Evolutionary conservation across 176 grass and related monocot genomes (phyloP), one percentile per base, ranked within the genome.

Genomic region (Juncus inflexus): DNA sequence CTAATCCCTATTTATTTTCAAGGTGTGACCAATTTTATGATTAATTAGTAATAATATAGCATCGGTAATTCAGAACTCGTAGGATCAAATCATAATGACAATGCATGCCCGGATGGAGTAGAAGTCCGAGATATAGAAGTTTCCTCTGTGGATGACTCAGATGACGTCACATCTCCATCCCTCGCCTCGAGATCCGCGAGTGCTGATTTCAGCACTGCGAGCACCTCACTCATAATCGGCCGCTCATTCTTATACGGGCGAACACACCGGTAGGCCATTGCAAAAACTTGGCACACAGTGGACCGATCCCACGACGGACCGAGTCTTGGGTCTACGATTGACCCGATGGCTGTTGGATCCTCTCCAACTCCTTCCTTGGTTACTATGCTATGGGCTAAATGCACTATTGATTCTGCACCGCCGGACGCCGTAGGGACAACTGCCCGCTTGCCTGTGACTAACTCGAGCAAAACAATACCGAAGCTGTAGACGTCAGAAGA

Each of bases 381-480:
- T 8, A 70, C 59, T 41, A 65, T 74, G 7, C 70, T 78, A 15
- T 77, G 74, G 15, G 83, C 70, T 2, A 65, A 66, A 56, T 87
- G 83, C 35, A 87, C 80, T 55, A 91, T 79, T 4, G 83, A 91
- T 62, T 87, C 74, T 1, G 74, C 83, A 0, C 88, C 83, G 0
- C 88, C 88, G 4, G 83, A 84, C 0, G 77, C 80, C 37, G 88
- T 91, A 0, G 83, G 69, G 53, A 87, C 77, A 4, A 91, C 83
- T 58, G 88, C 83, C n/a, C 74, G 83, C 80, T 63, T 71, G 28
- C 81, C 81, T 6, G 81, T 84, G 9, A 84, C 81, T 7, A 84
- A 62, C 66, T 83, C 74, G 1, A 83, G 74, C 35, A 83, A 54
- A 35, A 83, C 80, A 16, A 83, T 61, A 5, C 80, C 80, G 60